A percentile compares a stretch with the other conserved stretches of the same genome.
Evolutionary conservation across 1,284 basidiomycete genomes (phyloP).

Genomic region (Ustilago hordei): DNA sequence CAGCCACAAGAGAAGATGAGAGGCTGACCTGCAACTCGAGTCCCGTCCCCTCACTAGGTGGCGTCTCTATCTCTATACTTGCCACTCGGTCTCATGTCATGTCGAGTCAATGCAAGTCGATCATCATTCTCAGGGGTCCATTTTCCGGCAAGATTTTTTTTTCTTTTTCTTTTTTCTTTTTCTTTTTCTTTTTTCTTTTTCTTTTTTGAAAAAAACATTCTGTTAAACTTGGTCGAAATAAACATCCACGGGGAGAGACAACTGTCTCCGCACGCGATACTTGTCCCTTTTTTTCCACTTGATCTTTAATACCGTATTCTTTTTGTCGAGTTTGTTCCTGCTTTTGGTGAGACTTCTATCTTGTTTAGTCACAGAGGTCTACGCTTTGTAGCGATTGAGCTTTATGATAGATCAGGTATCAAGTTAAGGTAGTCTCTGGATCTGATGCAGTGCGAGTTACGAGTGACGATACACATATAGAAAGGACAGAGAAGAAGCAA

Average conservation of each 20-base stretch:
- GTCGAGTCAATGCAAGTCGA: constrained; percentile 2
- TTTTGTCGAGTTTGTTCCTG: background rate
- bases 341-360: background rate
- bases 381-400: background rate
- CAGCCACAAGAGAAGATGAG: background rate
- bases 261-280: background rate
- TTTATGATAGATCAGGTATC: no score
- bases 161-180: background rate
- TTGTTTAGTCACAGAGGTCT: background rate
- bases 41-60: background rate
- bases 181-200: background rate
- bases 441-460: background rate
- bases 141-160: background rate
- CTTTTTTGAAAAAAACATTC: background rate
- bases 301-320: background rate
- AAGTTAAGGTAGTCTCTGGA: no score
- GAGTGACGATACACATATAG: background rate
- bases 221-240: background rate
- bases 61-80: background rate
- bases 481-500: background rate
- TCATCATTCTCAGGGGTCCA: background rate
- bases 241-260: background rate
- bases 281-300: background rate
- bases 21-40: background rate
- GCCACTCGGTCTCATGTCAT: constrained; percentile 8